These are phyloP conservation scores for Hyphopichia burtonii DNA, from an alignment of 1,139 yeast genomes.

Conservation along the genomic window DNA sequence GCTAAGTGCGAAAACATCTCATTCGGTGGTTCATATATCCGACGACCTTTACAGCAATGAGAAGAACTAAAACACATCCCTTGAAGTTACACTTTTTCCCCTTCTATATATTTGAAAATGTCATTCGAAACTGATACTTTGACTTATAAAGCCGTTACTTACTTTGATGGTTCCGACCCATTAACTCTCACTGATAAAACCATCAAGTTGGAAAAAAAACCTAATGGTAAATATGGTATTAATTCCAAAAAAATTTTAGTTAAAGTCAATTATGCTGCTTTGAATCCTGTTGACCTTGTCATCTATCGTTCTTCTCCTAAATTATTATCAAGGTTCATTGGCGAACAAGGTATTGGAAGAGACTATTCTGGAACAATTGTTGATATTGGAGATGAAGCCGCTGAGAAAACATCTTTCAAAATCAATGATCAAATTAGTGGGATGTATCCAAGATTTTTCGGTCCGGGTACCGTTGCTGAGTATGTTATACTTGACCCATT, in stretches of 20 bases:
- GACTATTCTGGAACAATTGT: slow-evolving; percentile 69
- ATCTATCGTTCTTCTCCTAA: slow-evolving; percentile 37
- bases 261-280: slow-evolving; percentile 55
- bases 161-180: slow-evolving; percentile 11
- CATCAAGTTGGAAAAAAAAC: slow-evolving; percentile 18
- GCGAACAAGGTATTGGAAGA: slow-evolving; percentile 59
- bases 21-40: no score
- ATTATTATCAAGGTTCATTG: slow-evolving; percentile 30
- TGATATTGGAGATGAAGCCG: slow-evolving; percentile 51
- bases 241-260: slow-evolving; percentile 51
- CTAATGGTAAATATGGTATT: slow-evolving; percentile 34
- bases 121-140: slow-evolving; percentile 13
- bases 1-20: no score
- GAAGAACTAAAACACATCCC: no score
- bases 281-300: slow-evolving; percentile 69
- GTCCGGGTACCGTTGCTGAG: slow-evolving; percentile 52
- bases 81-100: no score
- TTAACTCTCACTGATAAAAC: slow-evolving; percentile 11
- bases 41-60: no score
- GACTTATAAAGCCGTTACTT: slow-evolving; percentile 19
- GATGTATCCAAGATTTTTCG: slow-evolving; percentile 40
- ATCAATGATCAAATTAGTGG: slow-evolving; percentile 73
- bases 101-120: no score
- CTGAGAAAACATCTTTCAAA: slow-evolving; percentile 28
- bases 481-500: slow-evolving; percentile 41